phyloP scores from a whole-genome alignment of 768 basidiomycete genomes.

The Holtermanniella nyarrowii region DNA sequence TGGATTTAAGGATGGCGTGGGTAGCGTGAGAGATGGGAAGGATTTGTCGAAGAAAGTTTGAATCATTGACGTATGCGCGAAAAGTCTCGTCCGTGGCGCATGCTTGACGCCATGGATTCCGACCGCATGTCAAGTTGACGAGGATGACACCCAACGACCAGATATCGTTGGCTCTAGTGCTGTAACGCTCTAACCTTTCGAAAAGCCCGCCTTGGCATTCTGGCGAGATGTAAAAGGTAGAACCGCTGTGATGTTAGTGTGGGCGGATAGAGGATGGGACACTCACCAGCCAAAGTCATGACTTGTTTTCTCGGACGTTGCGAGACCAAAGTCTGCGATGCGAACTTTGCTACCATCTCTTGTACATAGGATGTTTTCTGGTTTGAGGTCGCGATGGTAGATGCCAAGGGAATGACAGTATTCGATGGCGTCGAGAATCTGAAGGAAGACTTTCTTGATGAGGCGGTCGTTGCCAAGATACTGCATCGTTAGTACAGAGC shows the following conservation, averaged over 20 bases:
- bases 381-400: slow-evolving; percentile 94
- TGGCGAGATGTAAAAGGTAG: slow-evolving; percentile 96
- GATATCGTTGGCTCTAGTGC: slow-evolving; percentile 74
- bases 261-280: not conserved
- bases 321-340: slow-evolving; percentile 88
- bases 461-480: slow-evolving; percentile 76
- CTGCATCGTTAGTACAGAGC: slow-evolving; percentile 46
- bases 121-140: slow-evolving; percentile 66
- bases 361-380: slow-evolving; percentile 75
- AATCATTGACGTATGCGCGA: slow-evolving; percentile 58
- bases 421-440: slow-evolving; percentile 85
- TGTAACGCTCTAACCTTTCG: slow-evolving; percentile 48
- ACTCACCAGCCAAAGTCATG: slow-evolving; percentile 68
- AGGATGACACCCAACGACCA: slow-evolving; percentile 83
- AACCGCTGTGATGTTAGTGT: slow-evolving; percentile 46
- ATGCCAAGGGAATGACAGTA: slow-evolving; percentile 85
- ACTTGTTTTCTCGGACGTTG: slow-evolving; percentile 74
- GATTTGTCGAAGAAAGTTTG: slow-evolving; percentile 54
- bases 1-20: slow-evolving; percentile 57
- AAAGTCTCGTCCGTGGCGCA: slow-evolving; percentile 62
- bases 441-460: slow-evolving; percentile 82
- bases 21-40: slow-evolving; percentile 63
- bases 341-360: slow-evolving; percentile 59
- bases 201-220: slow-evolving; percentile 51
- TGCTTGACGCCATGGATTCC: slow-evolving; percentile 68